These are phyloP conservation scores for Arabidopsis hybrid DNA, from an alignment of 441 rosid species.

Conservation along the genomic window DNA sequence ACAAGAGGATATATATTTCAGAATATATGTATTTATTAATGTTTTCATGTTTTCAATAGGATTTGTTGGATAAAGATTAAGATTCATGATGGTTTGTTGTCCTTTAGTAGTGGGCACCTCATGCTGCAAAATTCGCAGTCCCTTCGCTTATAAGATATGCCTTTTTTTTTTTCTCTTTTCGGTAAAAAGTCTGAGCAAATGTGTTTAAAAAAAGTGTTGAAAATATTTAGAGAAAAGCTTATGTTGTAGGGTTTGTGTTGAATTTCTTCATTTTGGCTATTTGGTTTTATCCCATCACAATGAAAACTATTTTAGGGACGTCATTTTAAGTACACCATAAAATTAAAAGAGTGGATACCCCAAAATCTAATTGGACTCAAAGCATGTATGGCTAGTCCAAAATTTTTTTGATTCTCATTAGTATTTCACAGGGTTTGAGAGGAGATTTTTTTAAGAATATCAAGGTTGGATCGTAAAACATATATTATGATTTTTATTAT, in stretches of 20 bases:
- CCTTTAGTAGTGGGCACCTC: constrained; percentile 40
- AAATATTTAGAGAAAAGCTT: background rate
- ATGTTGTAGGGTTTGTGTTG: background rate
- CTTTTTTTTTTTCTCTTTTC: constrained; percentile 27
- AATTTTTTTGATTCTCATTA: too few species aligned
- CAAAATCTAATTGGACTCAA: background rate
- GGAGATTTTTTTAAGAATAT: background rate
- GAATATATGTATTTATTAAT: background rate
- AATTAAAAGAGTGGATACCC: background rate
- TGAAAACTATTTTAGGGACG: background rate
- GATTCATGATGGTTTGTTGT: constrained; percentile 34
- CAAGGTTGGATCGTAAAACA: background rate
- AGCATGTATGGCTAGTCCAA: background rate
- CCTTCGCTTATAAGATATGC: constrained; percentile 44
- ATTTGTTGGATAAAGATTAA: constrained; percentile 9
- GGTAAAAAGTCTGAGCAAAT: constrained; percentile 18
- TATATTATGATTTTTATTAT: background rate
- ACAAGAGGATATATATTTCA: constrained; percentile 5
- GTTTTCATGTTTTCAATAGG: constrained; percentile 17
- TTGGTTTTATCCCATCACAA: background rate
- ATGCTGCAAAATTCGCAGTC: constrained; percentile 36
- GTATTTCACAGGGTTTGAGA: background rate
- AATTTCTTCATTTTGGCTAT: constrained; percentile 9
- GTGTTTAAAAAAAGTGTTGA: background rate
- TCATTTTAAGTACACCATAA: background rate